Evolutionary conservation across 305 asterid species (phyloP).

Genomic region (Rubia peregrina): DNA sequence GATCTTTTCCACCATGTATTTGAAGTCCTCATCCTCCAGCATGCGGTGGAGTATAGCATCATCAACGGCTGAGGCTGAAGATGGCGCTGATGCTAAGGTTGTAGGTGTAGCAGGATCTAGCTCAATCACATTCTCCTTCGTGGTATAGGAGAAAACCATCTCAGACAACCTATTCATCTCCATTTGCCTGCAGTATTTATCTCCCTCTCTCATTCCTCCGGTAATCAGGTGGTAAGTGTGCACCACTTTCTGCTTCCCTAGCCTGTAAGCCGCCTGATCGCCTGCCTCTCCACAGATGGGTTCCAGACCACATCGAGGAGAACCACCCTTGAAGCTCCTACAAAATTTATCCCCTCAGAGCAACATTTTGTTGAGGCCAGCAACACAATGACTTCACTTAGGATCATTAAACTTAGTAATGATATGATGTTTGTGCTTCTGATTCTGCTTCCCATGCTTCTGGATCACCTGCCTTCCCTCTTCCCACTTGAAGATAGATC

Average conservation of each 20-base stretch:
- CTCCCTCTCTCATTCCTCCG: conserved; percentile 42
- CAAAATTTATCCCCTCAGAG: conserved; percentile 64
- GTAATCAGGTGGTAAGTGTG: conserved; percentile 56
- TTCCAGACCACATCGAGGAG: conserved; percentile 77
- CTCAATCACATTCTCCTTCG: conserved; percentile 19
- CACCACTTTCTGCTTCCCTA: conserved; percentile 52
- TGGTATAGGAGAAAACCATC: conserved; percentile 35
- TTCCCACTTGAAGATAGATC: conserved; percentile 30
- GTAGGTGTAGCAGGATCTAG: not conserved
- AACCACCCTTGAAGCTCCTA: conserved; percentile 63
- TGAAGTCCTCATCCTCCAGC: conserved; percentile 25
- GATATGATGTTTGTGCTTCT: conserved; percentile 38
- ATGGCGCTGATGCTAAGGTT: not conserved
- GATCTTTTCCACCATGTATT: conserved; percentile 31
- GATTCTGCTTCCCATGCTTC: conserved; percentile 41
- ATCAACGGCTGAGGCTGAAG: conserved; percentile 13
- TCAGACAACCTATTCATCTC: conserved; percentile 51
- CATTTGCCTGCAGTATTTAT: conserved; percentile 46
- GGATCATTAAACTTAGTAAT: conserved; percentile 48
- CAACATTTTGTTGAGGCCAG: conserved; percentile 67
- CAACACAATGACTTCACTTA: conserved; percentile 32
- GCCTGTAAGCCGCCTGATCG: conserved; percentile 49
- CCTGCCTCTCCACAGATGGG: conserved; percentile 59
- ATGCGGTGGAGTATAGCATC: conserved; percentile 39
- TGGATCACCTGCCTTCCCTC: conserved; percentile 39